Evolutionary conservation across 2,329 filamentous ascomycete species (phyloP), one percentile per base, ranked within the genome.

Genomic region (Tolypocladium sp.): DNA sequence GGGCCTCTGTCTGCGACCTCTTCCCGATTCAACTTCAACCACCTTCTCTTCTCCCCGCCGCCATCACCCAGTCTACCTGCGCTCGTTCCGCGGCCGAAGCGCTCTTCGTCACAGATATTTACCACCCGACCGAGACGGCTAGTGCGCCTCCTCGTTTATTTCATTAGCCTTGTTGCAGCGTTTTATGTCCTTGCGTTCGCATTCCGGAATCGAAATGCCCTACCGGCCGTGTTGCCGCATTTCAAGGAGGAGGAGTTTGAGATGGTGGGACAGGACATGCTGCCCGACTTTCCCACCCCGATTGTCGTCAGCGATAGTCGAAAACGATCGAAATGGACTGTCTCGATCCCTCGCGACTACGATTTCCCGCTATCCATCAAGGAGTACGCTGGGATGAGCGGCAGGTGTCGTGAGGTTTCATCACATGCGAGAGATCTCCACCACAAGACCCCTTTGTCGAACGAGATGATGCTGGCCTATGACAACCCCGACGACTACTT

Each of bases 201-300:
- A 37, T 66, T 74, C 27, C 64, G 69, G 46, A 63, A 68, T 42
- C 63, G 66, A 33, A 62, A 70, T 60, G 65, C 62, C 22, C 65
- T 72, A 5, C 67, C 66, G 17, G 66, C 67, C n/a, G 65, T 67
- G 17, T 67, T 69, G 67, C 67, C 69, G 4, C 84, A 84, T 68
- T 74, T 83, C 72, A 56, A 70, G 64, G 44, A 68, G 22, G 76
- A 81, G 54, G 75, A 83, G 56, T 87, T 85, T 69, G 86, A 90
- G 66, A 85, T 90, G 79, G 81, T 89, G 9, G 83, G 80, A 42
- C 84, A 84, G 61, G 81, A 85, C 61, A 77, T 77, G 49, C 71
- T 91, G n/a, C 89, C 90, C 0, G 80, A 87, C 35, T 85, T 89
- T 62, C 87, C 90, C 0, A 88, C 87, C 0, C 88, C 90, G 0